Evolutionary conservation across 2,329 filamentous ascomycete species (phyloP).

Genomic region (Graphilbum sp.): DNA sequence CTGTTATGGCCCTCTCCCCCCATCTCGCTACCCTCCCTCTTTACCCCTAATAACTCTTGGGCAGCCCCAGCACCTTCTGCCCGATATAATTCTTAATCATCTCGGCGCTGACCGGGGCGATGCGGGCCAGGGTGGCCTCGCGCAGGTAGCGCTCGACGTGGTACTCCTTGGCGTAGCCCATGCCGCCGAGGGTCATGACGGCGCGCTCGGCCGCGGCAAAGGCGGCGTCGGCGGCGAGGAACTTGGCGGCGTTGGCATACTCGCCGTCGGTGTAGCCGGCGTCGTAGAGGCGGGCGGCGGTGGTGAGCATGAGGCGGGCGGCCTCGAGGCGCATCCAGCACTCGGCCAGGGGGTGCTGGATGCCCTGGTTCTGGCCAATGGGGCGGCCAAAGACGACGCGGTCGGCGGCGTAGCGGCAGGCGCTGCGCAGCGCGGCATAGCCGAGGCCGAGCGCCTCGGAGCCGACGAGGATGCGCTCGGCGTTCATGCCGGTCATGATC

Average conservation of each 20-base stretch:
- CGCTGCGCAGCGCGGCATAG: constrained; percentile 50
- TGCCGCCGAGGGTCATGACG: constrained; percentile 41
- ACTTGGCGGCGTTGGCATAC: constrained; percentile 47
- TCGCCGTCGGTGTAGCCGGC: neutral
- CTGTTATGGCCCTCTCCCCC: no score
- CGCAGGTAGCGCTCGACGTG: constrained; percentile 48
- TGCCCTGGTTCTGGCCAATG: constrained; percentile 49
- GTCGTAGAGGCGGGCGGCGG: constrained; percentile 47
- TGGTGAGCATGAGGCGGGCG: constrained; percentile 47
- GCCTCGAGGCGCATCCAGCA: constrained; percentile 49
- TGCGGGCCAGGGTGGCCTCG: constrained; percentile 45
- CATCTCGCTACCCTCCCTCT: no score
- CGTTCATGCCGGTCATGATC: constrained; percentile 66
- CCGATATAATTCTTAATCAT: constrained; percentile 63
- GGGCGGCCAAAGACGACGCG: constrained; percentile 46
- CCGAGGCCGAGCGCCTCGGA: constrained; percentile 68
- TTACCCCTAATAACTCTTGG: constrained; percentile 55
- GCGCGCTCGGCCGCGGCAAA: constrained; percentile 45
- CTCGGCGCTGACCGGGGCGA: constrained; percentile 49
- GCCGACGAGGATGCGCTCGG: constrained; percentile 57
- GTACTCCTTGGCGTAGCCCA: constrained; percentile 49
- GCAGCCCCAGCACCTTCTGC: constrained; percentile 50
- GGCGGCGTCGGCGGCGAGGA: constrained; percentile 47
- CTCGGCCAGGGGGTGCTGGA: constrained; percentile 48
- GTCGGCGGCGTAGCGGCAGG: constrained; percentile 50